These are phyloP conservation scores for Dicorynia guianensis DNA, from an alignment of 306 rosid species.

Conservation along the genomic window DNA sequence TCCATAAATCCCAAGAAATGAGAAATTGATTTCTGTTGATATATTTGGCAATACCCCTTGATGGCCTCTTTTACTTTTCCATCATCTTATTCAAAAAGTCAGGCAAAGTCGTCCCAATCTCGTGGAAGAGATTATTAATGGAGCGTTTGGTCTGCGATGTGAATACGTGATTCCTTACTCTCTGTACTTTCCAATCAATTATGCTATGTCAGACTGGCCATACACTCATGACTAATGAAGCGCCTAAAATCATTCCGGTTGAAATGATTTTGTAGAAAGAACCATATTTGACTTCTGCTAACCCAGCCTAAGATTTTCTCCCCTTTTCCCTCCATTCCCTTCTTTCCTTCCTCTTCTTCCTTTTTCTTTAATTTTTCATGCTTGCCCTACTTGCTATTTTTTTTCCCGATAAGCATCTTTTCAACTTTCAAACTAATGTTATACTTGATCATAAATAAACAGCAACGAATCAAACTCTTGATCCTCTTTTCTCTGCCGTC, in stretches of 20 bases:
- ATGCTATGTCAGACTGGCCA: no score
- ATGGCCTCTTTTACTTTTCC: no score
- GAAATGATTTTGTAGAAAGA: neutral
- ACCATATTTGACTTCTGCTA: neutral
- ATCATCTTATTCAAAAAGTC: no score
- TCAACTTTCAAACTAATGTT: constrained; percentile 25
- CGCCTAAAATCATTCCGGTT: neutral
- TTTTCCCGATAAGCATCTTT: neutral
- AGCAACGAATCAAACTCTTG: constrained; percentile 10
- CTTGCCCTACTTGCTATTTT: no score
- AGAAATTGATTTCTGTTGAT: no score
- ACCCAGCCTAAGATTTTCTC: no score
- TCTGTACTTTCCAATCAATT: no score
- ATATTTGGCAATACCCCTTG: no score
- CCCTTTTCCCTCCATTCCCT: neutral
- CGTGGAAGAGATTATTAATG: neutral
- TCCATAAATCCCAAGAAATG: no score
- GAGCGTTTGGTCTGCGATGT: neutral
- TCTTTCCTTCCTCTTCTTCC: no score
- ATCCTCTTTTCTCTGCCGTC: constrained; percentile 38
- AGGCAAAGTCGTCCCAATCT: no score
- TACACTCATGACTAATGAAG: neutral
- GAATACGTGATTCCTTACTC: neutral
- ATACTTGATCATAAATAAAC: constrained; percentile 36
- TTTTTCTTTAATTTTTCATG: no score